Evolutionary conservation across 1,139 yeast genomes (phyloP).

Genomic region (Geotrichum reessii): DNA sequence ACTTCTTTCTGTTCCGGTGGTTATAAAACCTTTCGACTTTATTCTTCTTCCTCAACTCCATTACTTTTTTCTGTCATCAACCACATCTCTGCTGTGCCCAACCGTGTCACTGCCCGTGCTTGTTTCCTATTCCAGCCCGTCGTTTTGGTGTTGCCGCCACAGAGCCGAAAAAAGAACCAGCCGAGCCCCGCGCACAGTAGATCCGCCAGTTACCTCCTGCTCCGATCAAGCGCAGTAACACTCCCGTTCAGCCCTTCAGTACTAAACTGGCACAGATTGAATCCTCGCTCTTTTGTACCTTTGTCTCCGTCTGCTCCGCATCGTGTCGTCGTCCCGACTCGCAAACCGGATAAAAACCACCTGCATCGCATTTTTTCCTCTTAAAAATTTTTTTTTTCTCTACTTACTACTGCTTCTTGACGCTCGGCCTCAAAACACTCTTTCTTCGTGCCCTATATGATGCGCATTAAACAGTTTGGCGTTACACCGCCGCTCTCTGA

Average conservation of each 20-base stretch:
- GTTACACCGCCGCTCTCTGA: slow-evolving; percentile 88
- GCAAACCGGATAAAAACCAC: not conserved
- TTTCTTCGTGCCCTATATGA: not conserved
- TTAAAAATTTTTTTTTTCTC: not conserved
- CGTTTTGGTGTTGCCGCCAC: not conserved
- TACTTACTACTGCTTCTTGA: not conserved
- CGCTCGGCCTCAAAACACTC: not conserved
- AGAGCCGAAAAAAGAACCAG: not conserved
- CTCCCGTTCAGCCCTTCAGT: not conserved
- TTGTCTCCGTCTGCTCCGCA: not conserved
- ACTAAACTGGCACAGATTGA: not conserved
- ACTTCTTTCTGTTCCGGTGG: not conserved
- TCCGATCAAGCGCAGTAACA: not conserved
- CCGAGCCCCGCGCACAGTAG: not conserved
- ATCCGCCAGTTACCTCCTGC: not conserved
- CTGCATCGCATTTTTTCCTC: not conserved
- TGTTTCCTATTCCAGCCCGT: not conserved
- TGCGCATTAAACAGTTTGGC: slow-evolving; percentile 40
- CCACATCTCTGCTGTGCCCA: not conserved
- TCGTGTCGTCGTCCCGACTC: not conserved
- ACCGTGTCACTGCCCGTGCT: not conserved
- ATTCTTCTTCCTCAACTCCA: not conserved
- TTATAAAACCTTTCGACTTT: not conserved
- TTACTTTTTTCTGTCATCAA: not conserved
- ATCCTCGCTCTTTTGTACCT: not conserved